These are phyloP conservation scores for Lecanicillium sp. DNA, from an alignment of 2,329 filamentous ascomycete species.

Conservation along the genomic window DNA sequence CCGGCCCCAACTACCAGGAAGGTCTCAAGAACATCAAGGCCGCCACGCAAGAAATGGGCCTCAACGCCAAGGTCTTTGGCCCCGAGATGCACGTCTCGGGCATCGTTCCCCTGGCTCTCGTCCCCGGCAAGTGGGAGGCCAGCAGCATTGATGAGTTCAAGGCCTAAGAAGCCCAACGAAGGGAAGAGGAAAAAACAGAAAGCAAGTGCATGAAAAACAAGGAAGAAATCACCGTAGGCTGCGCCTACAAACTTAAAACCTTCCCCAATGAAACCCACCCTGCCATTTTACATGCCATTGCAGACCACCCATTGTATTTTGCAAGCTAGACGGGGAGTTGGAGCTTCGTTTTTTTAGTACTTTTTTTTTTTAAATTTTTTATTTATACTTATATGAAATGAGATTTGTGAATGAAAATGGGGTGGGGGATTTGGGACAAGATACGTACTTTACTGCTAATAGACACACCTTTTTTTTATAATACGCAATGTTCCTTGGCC, in stretches of 20 bases:
- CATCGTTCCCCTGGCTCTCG: constrained; percentile 86
- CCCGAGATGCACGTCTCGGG: constrained; percentile 94
- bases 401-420: too few species aligned
- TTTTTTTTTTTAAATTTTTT: too few species aligned
- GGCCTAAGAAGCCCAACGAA: constrained; percentile 29
- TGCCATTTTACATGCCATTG: too few species aligned
- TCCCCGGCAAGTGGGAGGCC: constrained; percentile 56
- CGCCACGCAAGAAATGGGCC: constrained; percentile 84
- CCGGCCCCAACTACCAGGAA: constrained; percentile 97
- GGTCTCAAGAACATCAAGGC: constrained; percentile 99
- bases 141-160: constrained; percentile 54
- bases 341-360: too few species aligned
- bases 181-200: constrained; percentile 1
- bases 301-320: constrained; percentile 18
- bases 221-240: not conserved
- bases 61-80: constrained; percentile 58
- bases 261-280: too few species aligned
- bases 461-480: too few species aligned
- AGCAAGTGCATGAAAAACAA: not conserved
- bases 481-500: too few species aligned
- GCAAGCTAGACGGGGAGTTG: constrained; percentile 20
- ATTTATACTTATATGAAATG: too few species aligned
- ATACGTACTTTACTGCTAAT: too few species aligned
- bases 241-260: constrained; percentile 4
- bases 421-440: too few species aligned